A percentile compares a stretch with the other conserved stretches of the same genome.
phyloP scores from a whole-genome alignment of 345 rosid species.

The Aegle marmelos region DNA sequence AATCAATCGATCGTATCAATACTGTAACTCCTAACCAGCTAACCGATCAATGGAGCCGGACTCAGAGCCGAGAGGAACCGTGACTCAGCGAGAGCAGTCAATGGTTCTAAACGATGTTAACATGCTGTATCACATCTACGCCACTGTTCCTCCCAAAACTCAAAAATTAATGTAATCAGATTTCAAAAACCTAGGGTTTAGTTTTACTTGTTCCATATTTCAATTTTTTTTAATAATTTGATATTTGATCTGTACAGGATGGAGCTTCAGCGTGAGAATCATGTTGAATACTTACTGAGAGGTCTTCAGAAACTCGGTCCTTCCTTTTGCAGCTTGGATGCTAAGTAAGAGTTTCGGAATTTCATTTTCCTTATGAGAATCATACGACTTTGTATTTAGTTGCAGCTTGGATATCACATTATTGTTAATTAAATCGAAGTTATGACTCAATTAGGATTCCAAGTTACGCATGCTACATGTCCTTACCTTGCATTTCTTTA shows the following conservation, averaged over 20 bases:
- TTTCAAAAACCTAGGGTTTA: background rate
- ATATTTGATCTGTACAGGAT: conserved; percentile 34
- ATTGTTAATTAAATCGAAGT: background rate
- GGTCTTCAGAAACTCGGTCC: conserved; percentile 66
- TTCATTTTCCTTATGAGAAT: background rate
- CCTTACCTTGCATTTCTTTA: conserved; percentile 1
- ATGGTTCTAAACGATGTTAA: conserved; percentile 59
- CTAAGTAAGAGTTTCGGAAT: conserved; percentile 48
- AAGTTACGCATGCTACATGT: too few relatives aligned
- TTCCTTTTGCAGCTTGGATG: conserved; percentile 65
- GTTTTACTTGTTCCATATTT: background rate
- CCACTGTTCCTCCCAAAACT: conserved; percentile 40
- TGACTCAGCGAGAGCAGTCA: conserved; percentile 64
- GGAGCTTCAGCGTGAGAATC: conserved; percentile 80
- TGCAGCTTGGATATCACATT: background rate
- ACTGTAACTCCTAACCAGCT: background rate
- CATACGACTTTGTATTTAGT: background rate
- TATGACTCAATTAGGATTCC: background rate
- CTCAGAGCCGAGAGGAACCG: conserved; percentile 36
- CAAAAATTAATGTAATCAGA: conserved; percentile 47
- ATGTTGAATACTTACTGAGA: conserved; percentile 59
- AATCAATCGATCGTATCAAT: background rate
- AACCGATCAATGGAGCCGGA: conserved; percentile 35
- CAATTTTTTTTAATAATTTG: background rate
- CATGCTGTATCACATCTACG: conserved; percentile 49